Evolutionary conservation across 2,329 filamentous ascomycete species (phyloP).

Genomic region (Xylaria sp.): DNA sequence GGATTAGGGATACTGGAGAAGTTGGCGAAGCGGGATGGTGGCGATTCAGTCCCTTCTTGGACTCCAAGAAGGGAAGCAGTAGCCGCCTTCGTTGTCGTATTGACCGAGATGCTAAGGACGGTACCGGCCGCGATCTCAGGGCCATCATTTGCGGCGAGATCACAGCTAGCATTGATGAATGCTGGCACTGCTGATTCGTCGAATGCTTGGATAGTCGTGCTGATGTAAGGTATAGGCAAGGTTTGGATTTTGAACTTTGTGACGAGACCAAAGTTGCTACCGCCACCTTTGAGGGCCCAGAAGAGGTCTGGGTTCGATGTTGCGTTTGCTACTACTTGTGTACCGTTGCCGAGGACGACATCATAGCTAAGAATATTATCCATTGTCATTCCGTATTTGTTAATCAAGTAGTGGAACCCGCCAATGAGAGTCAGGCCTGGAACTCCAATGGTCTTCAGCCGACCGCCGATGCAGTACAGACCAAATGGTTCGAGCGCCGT

Average conservation of each 20-base stretch:
- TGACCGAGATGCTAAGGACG: slow-evolving; percentile 50
- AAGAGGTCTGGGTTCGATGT: slow-evolving; percentile 43
- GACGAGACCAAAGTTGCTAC: slow-evolving; percentile 34
- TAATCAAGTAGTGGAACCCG: slow-evolving; percentile 47
- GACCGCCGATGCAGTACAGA: slow-evolving; percentile 46
- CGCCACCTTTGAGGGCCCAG: slow-evolving; percentile 47
- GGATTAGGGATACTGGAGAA: slow-evolving; percentile 48
- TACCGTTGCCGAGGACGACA: slow-evolving; percentile 44
- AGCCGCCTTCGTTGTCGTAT: slow-evolving; percentile 44
- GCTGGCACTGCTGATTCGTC: slow-evolving; percentile 17
- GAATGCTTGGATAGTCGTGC: slow-evolving; percentile 16
- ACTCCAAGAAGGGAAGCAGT: slow-evolving; percentile 50
- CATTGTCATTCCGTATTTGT: slow-evolving; percentile 46
- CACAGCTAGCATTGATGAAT: slow-evolving; percentile 48
- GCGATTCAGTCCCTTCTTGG: slow-evolving; percentile 49
- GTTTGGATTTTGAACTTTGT: slow-evolving; percentile 40
- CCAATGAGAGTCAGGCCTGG: slow-evolving; percentile 48
- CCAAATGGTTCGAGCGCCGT: slow-evolving; percentile 40
- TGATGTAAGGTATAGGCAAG: slow-evolving; percentile 44
- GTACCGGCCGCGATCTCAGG: slow-evolving; percentile 48
- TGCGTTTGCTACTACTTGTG: slow-evolving; percentile 41
- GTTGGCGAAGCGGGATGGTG: slow-evolving; percentile 50
- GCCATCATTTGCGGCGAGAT: slow-evolving; percentile 43
- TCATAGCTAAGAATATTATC: slow-evolving; percentile 45
- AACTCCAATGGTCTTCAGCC: slow-evolving; percentile 47